Evolutionary conservation across 176 grass and related monocot genomes (phyloP), one percentile per base, ranked within the genome.

Genomic region (Phoenix roebelenii): DNA sequence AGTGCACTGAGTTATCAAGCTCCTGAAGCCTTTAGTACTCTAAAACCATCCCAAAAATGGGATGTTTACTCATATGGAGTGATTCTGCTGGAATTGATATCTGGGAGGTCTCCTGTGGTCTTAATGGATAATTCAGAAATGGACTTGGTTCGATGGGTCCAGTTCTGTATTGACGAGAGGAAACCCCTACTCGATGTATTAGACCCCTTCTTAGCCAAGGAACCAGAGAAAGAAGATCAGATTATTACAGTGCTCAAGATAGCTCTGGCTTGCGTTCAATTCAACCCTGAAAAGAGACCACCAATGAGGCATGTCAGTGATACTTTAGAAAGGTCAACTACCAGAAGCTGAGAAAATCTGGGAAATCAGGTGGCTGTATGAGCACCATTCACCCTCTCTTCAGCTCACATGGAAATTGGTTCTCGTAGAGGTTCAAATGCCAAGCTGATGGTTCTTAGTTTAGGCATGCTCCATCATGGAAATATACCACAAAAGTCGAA

Each of bases 61-160:
- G 65, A 68, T 44, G 65, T 68, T 25, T 68, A 68, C 29, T 68
- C 65, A 25, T 68, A 56, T 16, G 65, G 65, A 15, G 65, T 56
- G 10, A 56, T 68, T 16, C 18, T 68, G 20, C 28, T 68, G 4
- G 65, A 68, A 55, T 15, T 68, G 52, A 56, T 68, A 10, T 68
- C 52, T 16, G 65, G 65, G 15, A 68, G 65, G 35, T 68, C 52
- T 7, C 65, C 65, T 5, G 18, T 25, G 7, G 65, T 44, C 4
- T 18, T 68, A 20, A 56, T 39, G 52, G 65, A 68, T 14, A 48
- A 25, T 39, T 68, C 52, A 35, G 52, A 56, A 24, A 68, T 68
- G 52, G 65, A 68, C 17, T 35, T 68, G 39, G 25, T 68, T 7
- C 65, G 18, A 3, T 68, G 65, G 65, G 51, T 68, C 28, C 65